Evolutionary conservation across 192 early-diverging fungal genomes (phyloP).

Genomic region (Backusella parvicylindrica): DNA sequence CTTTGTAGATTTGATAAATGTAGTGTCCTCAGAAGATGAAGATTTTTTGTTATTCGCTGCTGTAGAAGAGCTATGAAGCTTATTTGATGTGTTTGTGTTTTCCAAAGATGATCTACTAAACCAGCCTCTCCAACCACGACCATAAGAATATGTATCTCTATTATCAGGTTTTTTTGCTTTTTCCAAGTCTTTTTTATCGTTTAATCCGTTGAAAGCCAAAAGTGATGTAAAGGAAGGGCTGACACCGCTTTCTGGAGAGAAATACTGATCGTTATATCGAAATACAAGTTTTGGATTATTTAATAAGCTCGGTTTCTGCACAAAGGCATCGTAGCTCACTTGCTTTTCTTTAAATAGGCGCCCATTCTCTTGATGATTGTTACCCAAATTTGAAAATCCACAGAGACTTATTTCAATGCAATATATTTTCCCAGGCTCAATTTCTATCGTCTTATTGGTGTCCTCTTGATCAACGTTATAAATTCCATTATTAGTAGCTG

Average conservation of each 20-base stretch:
- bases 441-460: neutral
- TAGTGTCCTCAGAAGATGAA: conserved; percentile 8
- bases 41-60: neutral
- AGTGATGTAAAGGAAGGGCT: conserved; percentile 58
- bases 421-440: conserved; percentile 31
- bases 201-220: conserved; percentile 43
- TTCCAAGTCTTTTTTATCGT: neutral
- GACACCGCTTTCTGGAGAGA: conserved; percentile 51
- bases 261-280: conserved; percentile 58
- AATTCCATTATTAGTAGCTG: neutral
- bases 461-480: neutral
- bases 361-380: conserved; percentile 37
- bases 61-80: neutral
- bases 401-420: conserved; percentile 58
- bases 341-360: conserved; percentile 45
- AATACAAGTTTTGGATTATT: conserved; percentile 51
- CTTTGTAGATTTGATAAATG: conserved; percentile 33
- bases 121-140: conserved; percentile 38
- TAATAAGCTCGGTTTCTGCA: conserved; percentile 49
- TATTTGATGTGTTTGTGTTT: conserved; percentile 15
- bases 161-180: conserved; percentile 14
- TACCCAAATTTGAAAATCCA: conserved; percentile 42
- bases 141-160: conserved; percentile 32
- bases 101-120: conserved; percentile 32
- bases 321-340: conserved; percentile 54